phyloP scores from a whole-genome alignment of 2,329 filamentous ascomycete genomes.

The Fusarium stilboides region DNA sequence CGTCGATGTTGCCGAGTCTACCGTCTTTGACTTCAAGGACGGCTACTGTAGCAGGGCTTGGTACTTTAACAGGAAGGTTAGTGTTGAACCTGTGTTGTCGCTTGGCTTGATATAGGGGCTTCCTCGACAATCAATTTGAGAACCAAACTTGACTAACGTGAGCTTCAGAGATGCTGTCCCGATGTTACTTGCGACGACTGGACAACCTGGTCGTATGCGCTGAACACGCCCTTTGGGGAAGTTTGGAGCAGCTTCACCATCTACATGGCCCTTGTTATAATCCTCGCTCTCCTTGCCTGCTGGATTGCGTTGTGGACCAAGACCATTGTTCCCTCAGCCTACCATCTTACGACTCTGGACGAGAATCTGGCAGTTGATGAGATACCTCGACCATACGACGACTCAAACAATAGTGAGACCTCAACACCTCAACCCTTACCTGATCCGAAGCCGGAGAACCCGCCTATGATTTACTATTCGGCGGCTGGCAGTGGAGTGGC shows the following conservation, averaged over 20 bases:
- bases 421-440: slow-evolving; percentile 61
- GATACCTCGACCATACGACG: slow-evolving; percentile 55
- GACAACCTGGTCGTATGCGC: slow-evolving; percentile 68
- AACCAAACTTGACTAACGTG: slow-evolving; percentile 18
- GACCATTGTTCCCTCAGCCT: slow-evolving; percentile 90
- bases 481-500: slow-evolving; percentile 96
- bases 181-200: slow-evolving; percentile 70
- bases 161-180: slow-evolving; percentile 67
- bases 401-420: slow-evolving; percentile 61
- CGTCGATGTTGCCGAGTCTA: slow-evolving; percentile 88
- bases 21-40: slow-evolving; percentile 91
- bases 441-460: slow-evolving; percentile 56
- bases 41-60: slow-evolving; percentile 84
- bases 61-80: slow-evolving; percentile 80
- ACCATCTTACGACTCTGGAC: slow-evolving; percentile 89
- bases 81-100: slow-evolving; percentile 13
- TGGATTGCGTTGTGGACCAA: slow-evolving; percentile 90
- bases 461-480: slow-evolving; percentile 94
- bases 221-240: slow-evolving; percentile 62
- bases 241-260: slow-evolving; percentile 82
- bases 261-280: slow-evolving; percentile 80
- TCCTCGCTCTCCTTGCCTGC: slow-evolving; percentile 80
- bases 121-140: neutral
- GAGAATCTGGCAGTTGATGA: slow-evolving; percentile 87
- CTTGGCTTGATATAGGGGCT: no score